Percentiles rank a stretch among this genome's conserved stretches.
phyloP scores from a whole-genome alignment of 345 rosid genomes.

The Eucalyptus regnans region DNA sequence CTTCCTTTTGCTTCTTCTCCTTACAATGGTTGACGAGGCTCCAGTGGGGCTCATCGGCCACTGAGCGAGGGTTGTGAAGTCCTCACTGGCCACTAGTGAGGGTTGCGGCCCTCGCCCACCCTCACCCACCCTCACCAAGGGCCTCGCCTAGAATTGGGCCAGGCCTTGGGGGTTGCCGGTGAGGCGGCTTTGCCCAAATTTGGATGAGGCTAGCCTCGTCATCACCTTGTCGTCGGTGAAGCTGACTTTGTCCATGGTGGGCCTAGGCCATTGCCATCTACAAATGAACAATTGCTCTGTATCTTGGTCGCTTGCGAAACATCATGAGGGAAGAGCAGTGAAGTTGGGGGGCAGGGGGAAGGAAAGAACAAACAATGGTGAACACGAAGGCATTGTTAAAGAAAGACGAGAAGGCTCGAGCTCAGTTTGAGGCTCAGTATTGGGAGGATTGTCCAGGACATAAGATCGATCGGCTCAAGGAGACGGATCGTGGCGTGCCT shows the following conservation, averaged over 20 bases:
- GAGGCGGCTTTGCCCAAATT: rapidly evolving
- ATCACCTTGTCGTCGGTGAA: too few relatives aligned
- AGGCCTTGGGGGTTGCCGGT: too few relatives aligned
- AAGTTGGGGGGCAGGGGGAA: not conserved
- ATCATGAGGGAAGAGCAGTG: not conserved
- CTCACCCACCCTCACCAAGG: too few relatives aligned
- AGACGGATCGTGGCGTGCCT: conserved; percentile 12
- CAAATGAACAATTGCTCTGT: not conserved
- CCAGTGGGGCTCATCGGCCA: too few relatives aligned
- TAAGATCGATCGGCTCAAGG: conserved; percentile 19
- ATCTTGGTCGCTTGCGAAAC: not conserved
- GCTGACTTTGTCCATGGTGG: too few relatives aligned
- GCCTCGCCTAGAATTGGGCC: too few relatives aligned
- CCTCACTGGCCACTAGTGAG: rapidly evolving
- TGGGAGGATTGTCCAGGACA: conserved; percentile 38
- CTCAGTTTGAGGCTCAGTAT: not conserved
- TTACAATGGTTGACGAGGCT: rapidly evolving
- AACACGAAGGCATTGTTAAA: not conserved
- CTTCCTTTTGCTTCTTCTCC: too few relatives aligned
- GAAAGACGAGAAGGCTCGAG: conserved; percentile 1
- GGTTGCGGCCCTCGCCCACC: too few relatives aligned
- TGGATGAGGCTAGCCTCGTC: too few relatives aligned
- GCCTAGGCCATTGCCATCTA: not conserved
- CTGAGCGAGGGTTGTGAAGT: too few relatives aligned
- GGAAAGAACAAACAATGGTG: not conserved